Evolutionary conservation across 2,329 filamentous ascomycete species (phyloP).

Genomic region (Sarocladium brachiariae): DNA sequence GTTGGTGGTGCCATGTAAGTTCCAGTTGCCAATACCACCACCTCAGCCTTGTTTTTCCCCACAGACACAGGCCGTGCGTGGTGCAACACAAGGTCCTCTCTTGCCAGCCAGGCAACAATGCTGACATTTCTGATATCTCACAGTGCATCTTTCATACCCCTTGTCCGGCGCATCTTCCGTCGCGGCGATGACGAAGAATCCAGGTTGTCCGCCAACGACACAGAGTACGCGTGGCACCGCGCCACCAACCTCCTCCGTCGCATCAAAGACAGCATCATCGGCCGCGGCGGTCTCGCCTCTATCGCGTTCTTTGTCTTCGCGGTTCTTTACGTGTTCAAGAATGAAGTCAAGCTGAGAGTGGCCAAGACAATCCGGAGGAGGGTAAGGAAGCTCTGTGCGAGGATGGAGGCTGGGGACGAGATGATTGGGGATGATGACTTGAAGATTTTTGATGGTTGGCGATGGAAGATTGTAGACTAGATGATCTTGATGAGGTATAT

Average conservation of each 20-base stretch:
- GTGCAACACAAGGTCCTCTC: too few relatives aligned
- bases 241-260: conserved; percentile 43
- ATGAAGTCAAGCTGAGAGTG: conserved; percentile 50
- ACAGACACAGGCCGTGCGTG: too few relatives aligned
- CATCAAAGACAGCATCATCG: conserved; percentile 38
- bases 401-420: conserved; percentile 40
- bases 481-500: conserved; percentile 17
- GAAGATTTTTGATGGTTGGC: conserved; percentile 45
- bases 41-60: too few relatives aligned
- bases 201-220: conserved; percentile 38
- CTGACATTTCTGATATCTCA: not conserved
- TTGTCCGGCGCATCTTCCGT: conserved; percentile 45
- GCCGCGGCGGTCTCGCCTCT: conserved; percentile 39
- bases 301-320: conserved; percentile 49
- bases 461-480: conserved; percentile 49
- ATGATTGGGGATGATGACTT: conserved; percentile 42
- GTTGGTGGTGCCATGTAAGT: conserved; percentile 46
- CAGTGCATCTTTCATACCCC: conserved; percentile 45
- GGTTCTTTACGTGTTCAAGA: conserved; percentile 51
- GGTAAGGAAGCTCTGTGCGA: conserved; percentile 38
- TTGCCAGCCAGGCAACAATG: too few relatives aligned
- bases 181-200: conserved; percentile 32
- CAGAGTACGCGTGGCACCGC: conserved; percentile 49
- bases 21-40: too few relatives aligned
- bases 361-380: conserved; percentile 44